Evolutionary conservation across 2,329 filamentous ascomycete species (phyloP), one percentile per base, ranked within the genome.

Genomic region (Ophiosphaerella herpotricha): DNA sequence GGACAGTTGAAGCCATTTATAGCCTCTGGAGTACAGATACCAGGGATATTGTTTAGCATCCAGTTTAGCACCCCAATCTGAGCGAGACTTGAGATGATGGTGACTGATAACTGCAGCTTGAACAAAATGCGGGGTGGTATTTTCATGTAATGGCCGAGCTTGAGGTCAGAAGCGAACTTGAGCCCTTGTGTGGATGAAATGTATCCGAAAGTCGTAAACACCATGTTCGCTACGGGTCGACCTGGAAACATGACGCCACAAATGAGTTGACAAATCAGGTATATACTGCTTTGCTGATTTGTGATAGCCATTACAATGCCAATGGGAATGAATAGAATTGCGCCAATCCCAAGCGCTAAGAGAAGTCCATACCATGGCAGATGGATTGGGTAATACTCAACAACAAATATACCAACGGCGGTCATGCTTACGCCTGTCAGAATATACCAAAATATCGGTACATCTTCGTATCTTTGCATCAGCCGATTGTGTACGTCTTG

Each of bases 221-320:
- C 89, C 91, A 95, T 95, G 72, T 95, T 94, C 43, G 90, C 91
- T 9, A 95, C 89, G 1, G 91, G 91, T 1, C 88, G 86, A 24
- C 91, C 91, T 0, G 90, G 90, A 68, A 95, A 95, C 13, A 91
- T 80, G 43, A 83, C 85, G 46, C 91, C 91, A 56, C 89, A 93
- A 57, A 94, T 86, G 49, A 95, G 82, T 73, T 94, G 90, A 70
- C 90, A 93, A 62, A 94, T 89, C 32, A 94, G 81, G 70, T 93
- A 94, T 58, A 93, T 90, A 71, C 87, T 90, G 72, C 86, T 90
- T 72, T 94, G 89, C 68, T 93, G 90, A 70, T 94, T 95, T 8
- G 91, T 95, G 59, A 95, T 90, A 13, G 90, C 91, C 89, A 94
- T 95, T 64, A 96, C 89, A 68, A 95, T 94, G 53, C 91, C 91